Evolutionary conservation across 75 land plant genomes (phyloP).

Genomic region (Cunninghamia lanceolata): DNA sequence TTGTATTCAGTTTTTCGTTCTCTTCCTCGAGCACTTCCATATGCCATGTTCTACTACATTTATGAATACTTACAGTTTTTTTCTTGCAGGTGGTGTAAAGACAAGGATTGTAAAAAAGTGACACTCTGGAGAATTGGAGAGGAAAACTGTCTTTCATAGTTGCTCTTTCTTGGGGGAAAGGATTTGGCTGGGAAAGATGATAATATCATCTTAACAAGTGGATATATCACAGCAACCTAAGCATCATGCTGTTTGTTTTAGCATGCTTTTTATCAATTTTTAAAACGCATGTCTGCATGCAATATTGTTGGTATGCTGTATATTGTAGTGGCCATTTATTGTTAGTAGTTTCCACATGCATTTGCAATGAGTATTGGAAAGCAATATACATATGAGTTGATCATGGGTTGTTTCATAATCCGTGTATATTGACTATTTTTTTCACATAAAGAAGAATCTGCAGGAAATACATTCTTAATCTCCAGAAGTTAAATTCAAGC

Average conservation of each 20-base stretch:
- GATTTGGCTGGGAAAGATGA: background rate
- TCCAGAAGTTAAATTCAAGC: background rate
- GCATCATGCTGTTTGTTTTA: background rate
- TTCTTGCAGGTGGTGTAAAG: slow-evolving; percentile 56
- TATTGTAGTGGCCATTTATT: background rate
- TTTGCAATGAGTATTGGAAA: background rate
- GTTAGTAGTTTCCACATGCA: background rate
- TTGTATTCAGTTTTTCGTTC: background rate
- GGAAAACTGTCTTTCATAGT: background rate
- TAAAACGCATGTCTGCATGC: background rate
- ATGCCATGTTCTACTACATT: slow-evolving; percentile 6
- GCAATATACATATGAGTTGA: background rate
- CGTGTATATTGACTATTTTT: background rate
- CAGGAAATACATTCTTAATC: background rate
- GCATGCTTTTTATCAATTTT: background rate
- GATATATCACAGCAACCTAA: background rate
- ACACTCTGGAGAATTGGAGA: slow-evolving; percentile 7
- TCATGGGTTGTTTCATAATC: background rate
- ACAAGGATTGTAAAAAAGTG: slow-evolving; percentile 61
- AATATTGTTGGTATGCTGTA: background rate
- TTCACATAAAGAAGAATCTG: background rate
- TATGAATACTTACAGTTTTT: background rate
- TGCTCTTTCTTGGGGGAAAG: background rate
- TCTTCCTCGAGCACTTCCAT: background rate
- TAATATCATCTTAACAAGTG: background rate